Conservation (phyloP, 805 yeast species). For the Metschnikowia reukaufii region DNA sequence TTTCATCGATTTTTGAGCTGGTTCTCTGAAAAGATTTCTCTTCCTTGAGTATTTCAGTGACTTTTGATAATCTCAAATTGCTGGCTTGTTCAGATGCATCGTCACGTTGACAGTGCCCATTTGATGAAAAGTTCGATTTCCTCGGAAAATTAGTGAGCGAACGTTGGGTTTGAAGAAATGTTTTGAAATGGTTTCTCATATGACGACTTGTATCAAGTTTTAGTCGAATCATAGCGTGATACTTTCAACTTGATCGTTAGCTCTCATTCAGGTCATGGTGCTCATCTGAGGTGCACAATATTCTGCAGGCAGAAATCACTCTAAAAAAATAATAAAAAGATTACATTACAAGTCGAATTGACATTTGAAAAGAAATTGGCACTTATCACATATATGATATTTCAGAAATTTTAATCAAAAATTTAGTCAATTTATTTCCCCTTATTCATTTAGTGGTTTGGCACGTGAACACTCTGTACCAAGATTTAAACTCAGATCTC, state of each 20-base stretch:
- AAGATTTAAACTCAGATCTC: background rate
- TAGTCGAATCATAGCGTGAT: background rate
- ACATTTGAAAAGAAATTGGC: background rate
- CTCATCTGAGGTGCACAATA: background rate
- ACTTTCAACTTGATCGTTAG: background rate
- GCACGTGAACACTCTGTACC: too few relatives aligned
- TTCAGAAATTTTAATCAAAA: too few relatives aligned
- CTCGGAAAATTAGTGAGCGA: background rate
- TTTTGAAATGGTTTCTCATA: background rate
- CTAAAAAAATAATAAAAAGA: too few relatives aligned
- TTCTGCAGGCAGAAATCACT: background rate
- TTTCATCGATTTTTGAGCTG: background rate
- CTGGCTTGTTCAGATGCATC: background rate
- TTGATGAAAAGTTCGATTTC: background rate
- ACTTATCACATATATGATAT: too few relatives aligned
- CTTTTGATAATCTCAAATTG: slow-evolving; percentile 1
- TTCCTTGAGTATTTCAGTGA: background rate
- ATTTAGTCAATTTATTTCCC: too few relatives aligned
- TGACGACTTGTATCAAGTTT: background rate
- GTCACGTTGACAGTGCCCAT: background rate
- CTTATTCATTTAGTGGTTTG: too few relatives aligned
- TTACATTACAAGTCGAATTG: too few relatives aligned
- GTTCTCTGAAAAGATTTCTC: slow-evolving; percentile 5
- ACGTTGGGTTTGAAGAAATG: background rate
- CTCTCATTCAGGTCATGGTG: background rate